Conservation (phyloP, 2,329 filamentous ascomycete genomes). For the Diaporthe sp. region DNA sequence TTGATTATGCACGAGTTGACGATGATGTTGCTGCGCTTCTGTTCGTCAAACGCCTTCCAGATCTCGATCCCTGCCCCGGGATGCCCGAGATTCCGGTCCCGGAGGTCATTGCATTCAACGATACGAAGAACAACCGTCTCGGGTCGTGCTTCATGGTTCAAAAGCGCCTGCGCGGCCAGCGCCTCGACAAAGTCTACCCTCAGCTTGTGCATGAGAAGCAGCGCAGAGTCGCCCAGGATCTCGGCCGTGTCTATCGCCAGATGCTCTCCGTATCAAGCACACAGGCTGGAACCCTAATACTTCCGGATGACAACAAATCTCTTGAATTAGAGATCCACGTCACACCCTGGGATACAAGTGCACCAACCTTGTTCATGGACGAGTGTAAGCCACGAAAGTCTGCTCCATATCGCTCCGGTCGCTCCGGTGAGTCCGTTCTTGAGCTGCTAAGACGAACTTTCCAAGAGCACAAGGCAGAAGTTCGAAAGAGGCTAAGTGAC, state of each 20-base stretch:
- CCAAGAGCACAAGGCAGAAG: not conserved
- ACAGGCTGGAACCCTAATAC: not conserved
- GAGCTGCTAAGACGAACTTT: not conserved
- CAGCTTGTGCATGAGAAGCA: not conserved
- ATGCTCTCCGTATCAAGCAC: slow-evolving; percentile 4
- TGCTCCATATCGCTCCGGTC: not conserved
- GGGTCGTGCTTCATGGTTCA: not conserved
- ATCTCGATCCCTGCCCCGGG: not conserved
- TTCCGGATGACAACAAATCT: not conserved
- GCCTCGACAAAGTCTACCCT: not conserved
- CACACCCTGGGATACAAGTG: not conserved
- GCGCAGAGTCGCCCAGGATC: slow-evolving; percentile 31
- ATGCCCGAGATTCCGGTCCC: not conserved
- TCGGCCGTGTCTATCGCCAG: not conserved
- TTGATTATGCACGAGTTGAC: not conserved
- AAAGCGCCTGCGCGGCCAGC: not conserved
- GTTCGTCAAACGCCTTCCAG: not conserved
- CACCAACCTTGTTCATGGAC: not conserved
- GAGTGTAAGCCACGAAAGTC: not conserved
- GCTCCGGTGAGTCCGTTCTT: not conserved
- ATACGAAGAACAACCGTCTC: not conserved
- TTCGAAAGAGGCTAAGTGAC: not conserved
- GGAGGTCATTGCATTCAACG: not conserved
- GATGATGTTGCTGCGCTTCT: not conserved
- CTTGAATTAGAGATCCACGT: not conserved